phyloP scores from a whole-genome alignment of 306 rosid genomes.

The Quercus alba region DNA sequence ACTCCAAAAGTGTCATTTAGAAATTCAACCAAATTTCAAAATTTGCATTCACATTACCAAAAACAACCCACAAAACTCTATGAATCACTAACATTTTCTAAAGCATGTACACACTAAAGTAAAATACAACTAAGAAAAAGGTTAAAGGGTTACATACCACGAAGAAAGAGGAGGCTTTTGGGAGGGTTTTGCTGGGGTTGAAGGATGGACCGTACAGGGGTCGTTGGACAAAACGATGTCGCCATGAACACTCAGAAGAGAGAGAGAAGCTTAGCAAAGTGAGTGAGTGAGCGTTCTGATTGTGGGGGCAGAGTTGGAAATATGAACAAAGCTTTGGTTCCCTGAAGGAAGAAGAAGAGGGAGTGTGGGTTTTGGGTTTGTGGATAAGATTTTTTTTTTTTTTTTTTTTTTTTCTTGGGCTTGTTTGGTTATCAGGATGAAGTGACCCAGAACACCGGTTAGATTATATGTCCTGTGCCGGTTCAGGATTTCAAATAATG shows the following conservation, averaged over 20 bases:
- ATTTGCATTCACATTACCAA: background rate
- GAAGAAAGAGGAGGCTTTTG: slow-evolving; percentile 33
- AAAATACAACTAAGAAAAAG: background rate
- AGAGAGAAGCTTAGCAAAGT: background rate
- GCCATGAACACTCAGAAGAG: slow-evolving; percentile 53
- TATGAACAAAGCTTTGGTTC: background rate
- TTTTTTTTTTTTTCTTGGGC: background rate
- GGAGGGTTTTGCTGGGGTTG: slow-evolving; percentile 41
- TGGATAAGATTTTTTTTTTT: slow-evolving; percentile 41
- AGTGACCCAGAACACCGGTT: background rate
- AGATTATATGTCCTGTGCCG: too few species aligned
- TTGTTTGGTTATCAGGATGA: background rate
- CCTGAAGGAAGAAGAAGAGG: background rate
- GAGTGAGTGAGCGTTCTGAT: background rate
- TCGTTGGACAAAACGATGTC: slow-evolving; percentile 51
- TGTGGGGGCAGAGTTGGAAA: background rate
- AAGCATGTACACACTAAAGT: background rate
- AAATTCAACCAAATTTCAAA: background rate
- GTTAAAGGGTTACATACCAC: slow-evolving; percentile 24
- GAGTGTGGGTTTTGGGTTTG: background rate
- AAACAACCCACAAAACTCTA: background rate
- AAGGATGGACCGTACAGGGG: slow-evolving; percentile 48
- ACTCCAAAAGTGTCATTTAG: background rate
- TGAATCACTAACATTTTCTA: background rate
- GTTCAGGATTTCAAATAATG: too few species aligned